phyloP scores from a whole-genome alignment of 2,329 filamentous ascomycete species.

The Macrophomina phaseolina region DNA sequence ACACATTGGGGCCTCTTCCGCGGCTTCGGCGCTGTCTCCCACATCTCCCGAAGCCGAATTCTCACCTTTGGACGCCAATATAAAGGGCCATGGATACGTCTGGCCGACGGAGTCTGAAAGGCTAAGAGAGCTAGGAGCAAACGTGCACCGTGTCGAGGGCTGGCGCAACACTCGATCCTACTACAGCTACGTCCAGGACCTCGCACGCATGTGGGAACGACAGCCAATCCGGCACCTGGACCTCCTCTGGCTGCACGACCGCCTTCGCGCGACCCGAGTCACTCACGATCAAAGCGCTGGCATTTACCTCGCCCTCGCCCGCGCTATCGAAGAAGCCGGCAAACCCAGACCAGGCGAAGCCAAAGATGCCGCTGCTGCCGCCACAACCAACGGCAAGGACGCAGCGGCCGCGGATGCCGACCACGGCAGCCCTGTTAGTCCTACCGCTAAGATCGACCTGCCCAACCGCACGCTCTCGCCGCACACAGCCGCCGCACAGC shows the following conservation, averaged over 20 bases:
- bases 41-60: slow-evolving; percentile 24
- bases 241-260: slow-evolving; percentile 90
- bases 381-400: slow-evolving; percentile 27
- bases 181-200: slow-evolving; percentile 83
- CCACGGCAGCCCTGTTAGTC: slow-evolving; percentile 24
- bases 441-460: slow-evolving; percentile 1
- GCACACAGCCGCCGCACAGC: slow-evolving; percentile 29
- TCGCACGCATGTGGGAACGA: slow-evolving; percentile 44
- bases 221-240: slow-evolving; percentile 80
- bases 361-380: neutral
- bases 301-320: slow-evolving; percentile 81
- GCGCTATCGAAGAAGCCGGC: slow-evolving; percentile 65
- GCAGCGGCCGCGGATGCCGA: slow-evolving; percentile 30
- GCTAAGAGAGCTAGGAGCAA: slow-evolving; percentile 85
- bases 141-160: slow-evolving; percentile 90
- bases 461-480: slow-evolving; percentile 5
- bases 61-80: slow-evolving; percentile 47
- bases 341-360: slow-evolving; percentile 24
- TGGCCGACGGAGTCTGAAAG: slow-evolving; percentile 86
- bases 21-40: slow-evolving; percentile 51
- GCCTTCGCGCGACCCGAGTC: slow-evolving; percentile 81
- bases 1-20: slow-evolving; percentile 71
- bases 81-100: slow-evolving; percentile 89
- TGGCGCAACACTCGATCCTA: slow-evolving; percentile 97
- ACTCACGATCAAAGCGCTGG: slow-evolving; percentile 76